Evolutionary conservation across 345 rosid genomes (phyloP).

Genomic region (Camelina sativa): DNA sequence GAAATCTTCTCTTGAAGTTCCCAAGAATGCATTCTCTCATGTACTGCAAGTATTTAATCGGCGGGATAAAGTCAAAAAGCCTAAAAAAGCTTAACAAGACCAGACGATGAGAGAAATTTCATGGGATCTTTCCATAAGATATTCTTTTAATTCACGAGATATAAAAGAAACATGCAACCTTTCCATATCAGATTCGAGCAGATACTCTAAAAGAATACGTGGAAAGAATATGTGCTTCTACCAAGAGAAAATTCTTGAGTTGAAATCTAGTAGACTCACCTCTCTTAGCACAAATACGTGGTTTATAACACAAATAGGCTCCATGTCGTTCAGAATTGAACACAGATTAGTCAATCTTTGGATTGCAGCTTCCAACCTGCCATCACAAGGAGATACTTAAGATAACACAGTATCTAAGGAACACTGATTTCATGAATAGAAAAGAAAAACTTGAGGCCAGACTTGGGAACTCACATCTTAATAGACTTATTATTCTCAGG

Average conservation of each 20-base stretch:
- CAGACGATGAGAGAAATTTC: constrained; percentile 4
- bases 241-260: not conserved
- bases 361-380: constrained; percentile 99
- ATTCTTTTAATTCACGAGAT: not conserved
- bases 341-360: constrained; percentile 95
- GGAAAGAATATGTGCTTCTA: not conserved
- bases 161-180: constrained; percentile 10
- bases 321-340: constrained; percentile 97
- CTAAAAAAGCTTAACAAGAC: constrained; percentile 15
- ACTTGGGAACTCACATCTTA: constrained; percentile 69
- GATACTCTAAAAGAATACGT: constrained; percentile 5
- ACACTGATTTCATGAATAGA: constrained; percentile 8
- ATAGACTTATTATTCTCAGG: constrained; percentile 88
- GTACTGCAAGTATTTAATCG: constrained; percentile 64
- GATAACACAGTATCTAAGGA: not conserved
- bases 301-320: constrained; percentile 96
- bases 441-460: not conserved
- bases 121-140: constrained; percentile 5
- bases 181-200: constrained; percentile 9
- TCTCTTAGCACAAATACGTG: constrained; percentile 97
- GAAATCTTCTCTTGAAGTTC: constrained; percentile 94
- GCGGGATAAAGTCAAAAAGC: constrained; percentile 18
- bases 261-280: constrained; percentile 54
- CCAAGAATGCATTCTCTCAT: constrained; percentile 98
- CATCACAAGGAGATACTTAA: constrained; percentile 38